phyloP scores from a whole-genome alignment of 1,284 basidiomycete genomes.

The Gymnopus androsaceus region DNA sequence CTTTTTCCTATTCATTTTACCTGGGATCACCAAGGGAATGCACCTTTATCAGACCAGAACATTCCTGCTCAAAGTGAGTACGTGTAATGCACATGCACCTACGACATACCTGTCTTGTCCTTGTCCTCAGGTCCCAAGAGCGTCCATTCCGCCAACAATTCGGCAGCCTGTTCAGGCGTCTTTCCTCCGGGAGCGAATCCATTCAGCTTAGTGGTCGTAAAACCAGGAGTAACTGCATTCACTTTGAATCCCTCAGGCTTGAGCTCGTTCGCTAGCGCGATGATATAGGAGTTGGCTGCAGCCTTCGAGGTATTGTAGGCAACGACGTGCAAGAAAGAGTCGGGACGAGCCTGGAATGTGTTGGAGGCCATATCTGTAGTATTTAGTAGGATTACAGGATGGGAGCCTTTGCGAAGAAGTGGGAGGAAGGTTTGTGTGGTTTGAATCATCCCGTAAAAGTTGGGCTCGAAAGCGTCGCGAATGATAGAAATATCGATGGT shows the following conservation, averaged over 20 bases:
- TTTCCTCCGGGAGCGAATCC: slow-evolving; percentile 38
- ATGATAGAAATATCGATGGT: slow-evolving; percentile 31
- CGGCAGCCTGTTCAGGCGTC: too few species aligned
- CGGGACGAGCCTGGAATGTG: slow-evolving; percentile 13
- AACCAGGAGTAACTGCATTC: slow-evolving; percentile 42
- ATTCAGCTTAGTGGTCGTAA: slow-evolving; percentile 45
- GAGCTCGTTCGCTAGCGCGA: slow-evolving; percentile 18
- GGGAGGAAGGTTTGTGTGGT: slow-evolving; percentile 38
- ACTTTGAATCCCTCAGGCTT: slow-evolving; percentile 31
- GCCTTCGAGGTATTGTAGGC: slow-evolving; percentile 23
- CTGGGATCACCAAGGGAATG: too few species aligned
- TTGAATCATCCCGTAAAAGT: slow-evolving; percentile 41
- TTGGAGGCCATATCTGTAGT: slow-evolving; percentile 63
- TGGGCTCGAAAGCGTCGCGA: slow-evolving; percentile 44
- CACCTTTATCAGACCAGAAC: too few species aligned
- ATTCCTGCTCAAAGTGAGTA: too few species aligned
- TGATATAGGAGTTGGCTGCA: slow-evolving; percentile 20
- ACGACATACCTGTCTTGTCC: too few species aligned
- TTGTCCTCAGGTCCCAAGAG: too few species aligned
- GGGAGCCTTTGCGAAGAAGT: slow-evolving; percentile 30
- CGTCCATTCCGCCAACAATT: too few species aligned
- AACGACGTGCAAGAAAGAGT: slow-evolving; percentile 13
- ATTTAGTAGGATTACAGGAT: slow-evolving; percentile 32
- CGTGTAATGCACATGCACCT: too few species aligned
- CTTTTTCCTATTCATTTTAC: too few species aligned